phyloP scores from a whole-genome alignment of 768 basidiomycete species.

The Lepiota venenata region DNA sequence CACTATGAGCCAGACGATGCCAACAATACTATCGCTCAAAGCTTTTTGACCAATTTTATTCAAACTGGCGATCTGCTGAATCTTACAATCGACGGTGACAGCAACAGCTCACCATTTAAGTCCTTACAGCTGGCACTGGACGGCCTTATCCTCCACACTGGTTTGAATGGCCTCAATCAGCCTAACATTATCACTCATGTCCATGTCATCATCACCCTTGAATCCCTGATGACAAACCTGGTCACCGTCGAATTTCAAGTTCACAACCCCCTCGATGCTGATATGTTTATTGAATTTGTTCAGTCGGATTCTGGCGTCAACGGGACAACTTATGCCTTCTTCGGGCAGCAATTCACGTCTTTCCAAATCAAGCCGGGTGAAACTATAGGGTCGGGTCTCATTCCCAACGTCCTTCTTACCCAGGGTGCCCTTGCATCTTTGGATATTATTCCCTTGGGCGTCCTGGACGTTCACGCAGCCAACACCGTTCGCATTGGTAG shows the following conservation, averaged over 20 bases:
- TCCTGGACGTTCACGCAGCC: slow-evolving; percentile 51
- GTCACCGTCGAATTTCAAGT: slow-evolving; percentile 54
- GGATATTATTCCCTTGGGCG: slow-evolving; percentile 49
- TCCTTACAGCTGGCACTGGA: slow-evolving; percentile 56
- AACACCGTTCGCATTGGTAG: slow-evolving; percentile 43
- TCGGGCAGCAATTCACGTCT: slow-evolving; percentile 48
- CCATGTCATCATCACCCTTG: slow-evolving; percentile 49
- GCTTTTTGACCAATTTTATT: slow-evolving; percentile 59
- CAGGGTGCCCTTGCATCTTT: slow-evolving; percentile 58
- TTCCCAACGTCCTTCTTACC: slow-evolving; percentile 54
- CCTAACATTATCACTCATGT: slow-evolving; percentile 57
- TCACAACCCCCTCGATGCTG: slow-evolving; percentile 54
- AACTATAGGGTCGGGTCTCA: slow-evolving; percentile 58
- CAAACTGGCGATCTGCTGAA: slow-evolving; percentile 45
- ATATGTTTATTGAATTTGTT: slow-evolving; percentile 52
- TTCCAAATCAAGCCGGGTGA: slow-evolving; percentile 57
- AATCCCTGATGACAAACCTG: slow-evolving; percentile 44
- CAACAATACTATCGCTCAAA: slow-evolving; percentile 63
- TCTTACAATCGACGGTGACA: slow-evolving; percentile 58
- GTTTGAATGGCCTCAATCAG: slow-evolving; percentile 47
- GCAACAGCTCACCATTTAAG: slow-evolving; percentile 54
- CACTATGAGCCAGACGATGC: slow-evolving; percentile 62
- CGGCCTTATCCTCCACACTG: slow-evolving; percentile 46
- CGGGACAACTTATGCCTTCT: slow-evolving; percentile 54
- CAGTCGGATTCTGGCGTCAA: slow-evolving; percentile 53